phyloP scores from a whole-genome alignment of 2,329 filamentous ascomycete species.

The Drechslera avenae region DNA sequence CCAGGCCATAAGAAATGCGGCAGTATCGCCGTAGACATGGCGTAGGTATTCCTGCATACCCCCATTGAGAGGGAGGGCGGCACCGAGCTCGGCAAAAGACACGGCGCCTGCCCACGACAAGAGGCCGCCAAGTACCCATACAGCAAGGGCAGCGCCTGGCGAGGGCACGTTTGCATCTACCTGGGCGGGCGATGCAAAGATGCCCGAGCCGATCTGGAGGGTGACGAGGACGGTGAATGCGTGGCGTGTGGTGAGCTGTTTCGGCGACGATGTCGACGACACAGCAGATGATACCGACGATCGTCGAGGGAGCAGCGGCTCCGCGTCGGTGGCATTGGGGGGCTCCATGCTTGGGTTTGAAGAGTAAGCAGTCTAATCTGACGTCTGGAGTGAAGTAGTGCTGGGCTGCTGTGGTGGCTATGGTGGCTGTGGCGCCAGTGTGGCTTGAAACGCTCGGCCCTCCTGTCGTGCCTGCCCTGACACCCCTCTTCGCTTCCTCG shows the following conservation, averaged over 20 bases:
- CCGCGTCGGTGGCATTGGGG: constrained; percentile 26
- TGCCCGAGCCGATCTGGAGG: constrained; percentile 68
- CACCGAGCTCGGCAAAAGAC: constrained; percentile 67
- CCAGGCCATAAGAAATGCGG: constrained; percentile 69
- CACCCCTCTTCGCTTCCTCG: constrained; percentile 35
- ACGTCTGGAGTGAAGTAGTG: too few species aligned
- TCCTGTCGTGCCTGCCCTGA: constrained; percentile 22
- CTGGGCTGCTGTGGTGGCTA: constrained; percentile 1
- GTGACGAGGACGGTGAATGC: constrained; percentile 65
- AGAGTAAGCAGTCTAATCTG: too few species aligned
- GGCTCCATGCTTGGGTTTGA: constrained; percentile 5
- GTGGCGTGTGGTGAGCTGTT: constrained; percentile 46
- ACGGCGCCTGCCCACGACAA: constrained; percentile 68
- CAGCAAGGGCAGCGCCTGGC: constrained; percentile 61
- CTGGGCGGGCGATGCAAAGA: constrained; percentile 68
- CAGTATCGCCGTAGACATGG: constrained; percentile 65
- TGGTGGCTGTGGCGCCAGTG: constrained; percentile 1
- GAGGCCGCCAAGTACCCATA: constrained; percentile 67
- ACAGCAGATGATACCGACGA: too few species aligned
- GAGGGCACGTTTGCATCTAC: constrained; percentile 69
- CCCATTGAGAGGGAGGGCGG: constrained; percentile 67
- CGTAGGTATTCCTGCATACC: constrained; percentile 68
- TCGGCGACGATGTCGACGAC: constrained; percentile 15
- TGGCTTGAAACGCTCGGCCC: constrained; percentile 19
- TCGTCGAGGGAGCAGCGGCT: constrained; percentile 34